These are phyloP conservation scores for Penicillium taxi DNA, from an alignment of 495 filamentous ascomycete genomes.

Conservation along the genomic window DNA sequence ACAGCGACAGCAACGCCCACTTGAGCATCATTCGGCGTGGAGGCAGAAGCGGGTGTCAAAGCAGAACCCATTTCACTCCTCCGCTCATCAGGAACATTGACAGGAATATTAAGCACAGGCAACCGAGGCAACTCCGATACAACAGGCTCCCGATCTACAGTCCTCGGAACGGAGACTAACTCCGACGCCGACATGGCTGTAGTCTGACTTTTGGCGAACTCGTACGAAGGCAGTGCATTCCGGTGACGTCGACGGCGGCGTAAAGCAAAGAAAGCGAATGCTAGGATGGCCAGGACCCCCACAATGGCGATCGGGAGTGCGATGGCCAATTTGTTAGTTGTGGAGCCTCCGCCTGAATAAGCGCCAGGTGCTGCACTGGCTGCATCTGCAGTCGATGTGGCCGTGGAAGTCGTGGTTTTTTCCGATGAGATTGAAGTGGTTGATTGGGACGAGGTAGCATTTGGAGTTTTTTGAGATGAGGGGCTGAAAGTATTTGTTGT, in stretches of 20 bases:
- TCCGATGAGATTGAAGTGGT: slow-evolving; percentile 2
- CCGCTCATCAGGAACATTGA: slow-evolving; percentile 1
- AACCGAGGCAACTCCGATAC: slow-evolving; percentile 1
- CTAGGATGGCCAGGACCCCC: slow-evolving; percentile 20
- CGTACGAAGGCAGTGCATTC: slow-evolving; percentile 6
- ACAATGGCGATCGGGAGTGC: slow-evolving; percentile 30
- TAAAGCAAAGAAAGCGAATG: slow-evolving; percentile 21
- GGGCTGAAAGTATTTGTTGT: too few species aligned
- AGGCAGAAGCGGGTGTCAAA: too few species aligned
- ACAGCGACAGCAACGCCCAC: slow-evolving; percentile 12
- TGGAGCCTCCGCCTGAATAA: slow-evolving; percentile 10
- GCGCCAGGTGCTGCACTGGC: slow-evolving; percentile 2
- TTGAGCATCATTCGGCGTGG: too few species aligned
- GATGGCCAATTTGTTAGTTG: slow-evolving; percentile 30
- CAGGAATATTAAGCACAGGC: slow-evolving; percentile 8
- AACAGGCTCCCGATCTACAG: background rate
- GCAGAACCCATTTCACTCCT: slow-evolving; percentile 1
- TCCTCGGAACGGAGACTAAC: slow-evolving; percentile 8
- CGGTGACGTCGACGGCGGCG: slow-evolving; percentile 14
- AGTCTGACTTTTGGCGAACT: slow-evolving; percentile 8
- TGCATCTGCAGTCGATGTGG: background rate
- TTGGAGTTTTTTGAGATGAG: too few species aligned
- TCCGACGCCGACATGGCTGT: slow-evolving; percentile 12
- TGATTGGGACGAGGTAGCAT: too few species aligned
- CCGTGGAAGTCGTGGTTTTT: background rate